phyloP scores from a whole-genome alignment of 2,329 filamentous ascomycete species.

The Pleoardoris graminearum region DNA sequence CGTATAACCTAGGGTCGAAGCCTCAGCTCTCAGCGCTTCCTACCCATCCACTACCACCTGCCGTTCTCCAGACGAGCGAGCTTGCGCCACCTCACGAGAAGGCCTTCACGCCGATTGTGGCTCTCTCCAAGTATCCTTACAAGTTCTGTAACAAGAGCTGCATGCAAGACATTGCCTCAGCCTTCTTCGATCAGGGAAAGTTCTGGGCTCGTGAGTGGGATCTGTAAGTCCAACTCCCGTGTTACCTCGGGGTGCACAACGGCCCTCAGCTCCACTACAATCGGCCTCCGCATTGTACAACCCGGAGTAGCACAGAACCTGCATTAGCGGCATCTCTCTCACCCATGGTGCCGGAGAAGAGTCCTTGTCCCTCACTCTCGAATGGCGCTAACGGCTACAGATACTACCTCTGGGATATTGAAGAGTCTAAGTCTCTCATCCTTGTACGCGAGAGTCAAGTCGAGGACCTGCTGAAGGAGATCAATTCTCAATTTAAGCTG shows the following conservation, averaged over 20 bases:
- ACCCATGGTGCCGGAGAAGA: no score
- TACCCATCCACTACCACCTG: slow-evolving; percentile 17
- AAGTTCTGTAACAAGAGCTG: slow-evolving; percentile 58
- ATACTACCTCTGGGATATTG: slow-evolving; percentile 65
- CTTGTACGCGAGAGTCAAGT: slow-evolving; percentile 72
- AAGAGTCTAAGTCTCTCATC: slow-evolving; percentile 58
- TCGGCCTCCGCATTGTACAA: no score
- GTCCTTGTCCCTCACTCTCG: not conserved
- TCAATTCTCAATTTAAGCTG: slow-evolving; percentile 62
- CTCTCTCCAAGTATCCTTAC: slow-evolving; percentile 62
- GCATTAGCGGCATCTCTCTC: no score
- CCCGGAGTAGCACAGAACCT: no score
- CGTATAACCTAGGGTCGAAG: slow-evolving; percentile 24
- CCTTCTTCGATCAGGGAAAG: slow-evolving; percentile 61
- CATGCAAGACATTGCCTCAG: slow-evolving; percentile 55
- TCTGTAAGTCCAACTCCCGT: slow-evolving; percentile 61
- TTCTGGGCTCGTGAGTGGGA: slow-evolving; percentile 70
- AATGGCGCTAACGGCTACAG: slow-evolving; percentile 45
- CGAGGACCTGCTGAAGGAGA: slow-evolving; percentile 62
- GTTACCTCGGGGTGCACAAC: not conserved
- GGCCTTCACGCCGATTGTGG: slow-evolving; percentile 48
- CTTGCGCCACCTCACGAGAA: slow-evolving; percentile 34
- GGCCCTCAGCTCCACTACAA: slow-evolving; percentile 27
- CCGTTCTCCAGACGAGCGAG: slow-evolving; percentile 33
- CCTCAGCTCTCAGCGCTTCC: slow-evolving; percentile 12